A percentile compares a stretch with the other conserved stretches of the same genome.
Conservation (phyloP, 2,329 filamentous ascomycete species). For the Dendryphion nanum region DNA sequence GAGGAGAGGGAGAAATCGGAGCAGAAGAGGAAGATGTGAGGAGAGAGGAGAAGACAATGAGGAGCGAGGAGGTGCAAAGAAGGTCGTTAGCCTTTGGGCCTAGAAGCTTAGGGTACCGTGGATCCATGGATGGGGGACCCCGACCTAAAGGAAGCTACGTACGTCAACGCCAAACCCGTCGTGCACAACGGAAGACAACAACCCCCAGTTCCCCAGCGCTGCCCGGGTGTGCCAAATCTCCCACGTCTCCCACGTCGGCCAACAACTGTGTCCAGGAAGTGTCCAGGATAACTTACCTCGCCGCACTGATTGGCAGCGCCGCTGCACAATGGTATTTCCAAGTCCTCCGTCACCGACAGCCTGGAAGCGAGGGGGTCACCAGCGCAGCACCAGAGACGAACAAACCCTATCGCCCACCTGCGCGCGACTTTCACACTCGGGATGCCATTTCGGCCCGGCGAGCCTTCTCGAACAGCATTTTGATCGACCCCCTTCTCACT, state of each 20-base stretch:
- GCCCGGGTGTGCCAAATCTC: not conserved
- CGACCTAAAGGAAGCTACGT: too few relatives aligned
- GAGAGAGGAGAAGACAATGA: too few relatives aligned
- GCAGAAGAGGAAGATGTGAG: not conserved
- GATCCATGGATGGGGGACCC: too few relatives aligned
- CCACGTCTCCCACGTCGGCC: too few relatives aligned
- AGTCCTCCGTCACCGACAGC: conserved; percentile 26
- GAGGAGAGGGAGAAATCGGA: too few relatives aligned
- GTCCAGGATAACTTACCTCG: conserved; percentile 5
- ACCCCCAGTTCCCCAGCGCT: not conserved
- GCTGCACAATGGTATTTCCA: conserved; percentile 8
- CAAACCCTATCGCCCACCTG: too few relatives aligned
- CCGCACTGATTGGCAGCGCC: conserved; percentile 18
- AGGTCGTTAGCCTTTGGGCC: conserved; percentile 4
- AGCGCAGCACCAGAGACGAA: conserved; percentile 24
- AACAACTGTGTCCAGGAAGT: conserved; percentile 2
- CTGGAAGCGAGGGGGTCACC: conserved; percentile 34
- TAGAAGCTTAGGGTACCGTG: conserved; percentile 12
- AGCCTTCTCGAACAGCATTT: too few relatives aligned
- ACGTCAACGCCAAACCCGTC: conserved; percentile 5
- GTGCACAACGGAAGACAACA: conserved; percentile 3
- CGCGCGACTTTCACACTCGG: too few relatives aligned
- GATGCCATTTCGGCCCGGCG: too few relatives aligned
- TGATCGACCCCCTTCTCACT: too few relatives aligned
- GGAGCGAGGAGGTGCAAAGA: conserved; percentile 5